A percentile compares a stretch with the other conserved stretches of the same genome.
Evolutionary conservation across 202 grass and related monocot genomes (phyloP).

Genomic region (Thinopyrum obtusiflorum): DNA sequence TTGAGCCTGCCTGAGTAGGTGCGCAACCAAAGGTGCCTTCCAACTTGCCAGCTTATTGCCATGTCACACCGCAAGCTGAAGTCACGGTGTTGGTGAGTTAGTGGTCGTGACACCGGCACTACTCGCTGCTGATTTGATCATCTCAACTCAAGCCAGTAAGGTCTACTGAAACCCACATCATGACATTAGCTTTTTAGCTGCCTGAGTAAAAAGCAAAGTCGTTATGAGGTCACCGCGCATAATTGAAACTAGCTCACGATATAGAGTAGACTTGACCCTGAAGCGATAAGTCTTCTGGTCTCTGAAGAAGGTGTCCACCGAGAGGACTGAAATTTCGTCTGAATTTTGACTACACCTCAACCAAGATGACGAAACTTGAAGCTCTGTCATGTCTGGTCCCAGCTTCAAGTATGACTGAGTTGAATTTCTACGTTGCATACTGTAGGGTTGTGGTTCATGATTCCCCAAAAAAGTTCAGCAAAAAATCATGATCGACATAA

Average conservation of each 20-base stretch:
- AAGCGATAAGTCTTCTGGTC: neutral
- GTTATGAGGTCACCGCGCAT: neutral
- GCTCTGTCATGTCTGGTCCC: too few species aligned
- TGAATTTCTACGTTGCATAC: neutral
- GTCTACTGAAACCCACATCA: neutral
- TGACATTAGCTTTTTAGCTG: constrained; percentile 2
- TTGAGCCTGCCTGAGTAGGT: neutral
- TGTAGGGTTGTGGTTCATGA: too few species aligned
- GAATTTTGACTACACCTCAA: neutral
- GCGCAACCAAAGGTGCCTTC: neutral
- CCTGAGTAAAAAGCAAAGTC: neutral
- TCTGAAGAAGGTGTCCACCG: neutral
- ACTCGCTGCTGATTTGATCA: neutral
- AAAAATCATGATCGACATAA: too few species aligned
- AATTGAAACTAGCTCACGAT: neutral
- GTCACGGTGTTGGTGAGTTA: too few species aligned
- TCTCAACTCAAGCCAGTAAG: neutral
- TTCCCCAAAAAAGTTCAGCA: too few species aligned
- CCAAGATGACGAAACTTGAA: neutral
- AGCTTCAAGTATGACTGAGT: neutral
- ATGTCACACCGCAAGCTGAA: too few species aligned
- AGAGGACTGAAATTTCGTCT: neutral
- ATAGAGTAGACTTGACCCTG: neutral
- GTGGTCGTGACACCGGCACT: too few species aligned
- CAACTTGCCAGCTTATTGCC: too few species aligned